phyloP scores from a whole-genome alignment of 2,329 filamentous ascomycete genomes.

The Diplodia corticola region DNA sequence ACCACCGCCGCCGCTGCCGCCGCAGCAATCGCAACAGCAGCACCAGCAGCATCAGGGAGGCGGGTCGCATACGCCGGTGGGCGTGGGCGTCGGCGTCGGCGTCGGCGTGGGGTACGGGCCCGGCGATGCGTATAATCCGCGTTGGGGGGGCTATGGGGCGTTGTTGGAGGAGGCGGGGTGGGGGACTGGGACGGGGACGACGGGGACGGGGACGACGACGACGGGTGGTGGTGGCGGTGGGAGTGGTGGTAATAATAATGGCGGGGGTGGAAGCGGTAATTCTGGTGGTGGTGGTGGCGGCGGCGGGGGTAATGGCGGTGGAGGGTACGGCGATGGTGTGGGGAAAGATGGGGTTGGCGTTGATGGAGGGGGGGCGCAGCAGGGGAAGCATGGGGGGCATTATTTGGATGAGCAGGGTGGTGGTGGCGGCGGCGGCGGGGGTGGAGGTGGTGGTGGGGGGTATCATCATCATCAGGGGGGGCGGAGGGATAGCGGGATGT shows the following conservation, averaged over 20 bases:
- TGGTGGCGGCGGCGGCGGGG: background rate
- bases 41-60: too few species aligned
- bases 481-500: conserved; percentile 23
- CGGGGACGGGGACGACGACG: background rate
- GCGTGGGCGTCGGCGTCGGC: background rate
- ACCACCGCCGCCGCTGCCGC: background rate
- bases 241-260: too few species aligned
- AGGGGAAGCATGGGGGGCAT: conserved; percentile 1
- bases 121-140: conserved; percentile 12
- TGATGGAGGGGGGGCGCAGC: background rate
- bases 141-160: conserved; percentile 1
- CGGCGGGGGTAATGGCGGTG: background rate
- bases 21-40: background rate
- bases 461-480: background rate
- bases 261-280: too few species aligned
- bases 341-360: background rate
- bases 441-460: background rate
- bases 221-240: background rate
- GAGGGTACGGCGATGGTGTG: background rate
- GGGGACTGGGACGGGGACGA: background rate
- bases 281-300: too few species aligned
- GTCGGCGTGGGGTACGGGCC: too few species aligned
- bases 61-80: conserved; percentile 15
- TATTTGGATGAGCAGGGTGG: conserved; percentile 3
- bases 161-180: conserved; percentile 8